A percentile compares a stretch with the other conserved stretches of the same genome.
Conservation (phyloP, 2,329 filamentous ascomycete species). For the Tolypocladium guangdongense region DNA sequence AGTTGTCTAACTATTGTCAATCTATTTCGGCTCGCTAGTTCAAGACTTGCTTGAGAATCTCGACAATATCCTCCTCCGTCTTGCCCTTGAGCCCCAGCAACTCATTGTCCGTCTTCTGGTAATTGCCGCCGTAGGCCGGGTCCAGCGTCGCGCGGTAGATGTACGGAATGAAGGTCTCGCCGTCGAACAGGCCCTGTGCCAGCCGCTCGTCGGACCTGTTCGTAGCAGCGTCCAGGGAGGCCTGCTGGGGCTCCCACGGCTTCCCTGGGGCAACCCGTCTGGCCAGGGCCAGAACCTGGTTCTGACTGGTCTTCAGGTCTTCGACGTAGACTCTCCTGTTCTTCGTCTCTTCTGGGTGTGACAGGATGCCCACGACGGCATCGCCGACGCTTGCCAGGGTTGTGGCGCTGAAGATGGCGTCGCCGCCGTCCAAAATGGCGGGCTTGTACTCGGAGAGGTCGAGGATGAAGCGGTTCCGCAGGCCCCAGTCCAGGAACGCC, state of each 20-base stretch:
- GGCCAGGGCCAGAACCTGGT: conserved; percentile 29
- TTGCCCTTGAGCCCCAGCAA: conserved; percentile 32
- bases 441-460: conserved; percentile 27
- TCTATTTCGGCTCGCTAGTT: conserved; percentile 1
- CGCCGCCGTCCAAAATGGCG: conserved; percentile 38
- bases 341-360: conserved; percentile 38
- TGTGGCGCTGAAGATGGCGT: conserved; percentile 34
- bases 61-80: conserved; percentile 28
- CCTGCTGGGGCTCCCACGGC: conserved; percentile 32
- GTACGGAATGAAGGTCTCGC: conserved; percentile 19
- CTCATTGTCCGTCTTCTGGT: conserved; percentile 28
- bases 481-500: conserved; percentile 48
- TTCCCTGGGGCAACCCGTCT: conserved; percentile 37
- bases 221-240: conserved; percentile 15
- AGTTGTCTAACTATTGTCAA: no score
- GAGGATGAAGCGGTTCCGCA: conserved; percentile 30
- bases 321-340: conserved; percentile 38
- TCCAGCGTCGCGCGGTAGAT: conserved; percentile 21
- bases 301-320: conserved; percentile 33
- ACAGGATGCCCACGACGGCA: conserved; percentile 36
- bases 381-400: conserved; percentile 34
- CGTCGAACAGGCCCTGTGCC: conserved; percentile 17
- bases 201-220: conserved; percentile 17
- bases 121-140: conserved; percentile 19
- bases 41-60: conserved; percentile 11